phyloP scores from a whole-genome alignment of 768 basidiomycete species.

The Myochromella boudieri region DNA sequence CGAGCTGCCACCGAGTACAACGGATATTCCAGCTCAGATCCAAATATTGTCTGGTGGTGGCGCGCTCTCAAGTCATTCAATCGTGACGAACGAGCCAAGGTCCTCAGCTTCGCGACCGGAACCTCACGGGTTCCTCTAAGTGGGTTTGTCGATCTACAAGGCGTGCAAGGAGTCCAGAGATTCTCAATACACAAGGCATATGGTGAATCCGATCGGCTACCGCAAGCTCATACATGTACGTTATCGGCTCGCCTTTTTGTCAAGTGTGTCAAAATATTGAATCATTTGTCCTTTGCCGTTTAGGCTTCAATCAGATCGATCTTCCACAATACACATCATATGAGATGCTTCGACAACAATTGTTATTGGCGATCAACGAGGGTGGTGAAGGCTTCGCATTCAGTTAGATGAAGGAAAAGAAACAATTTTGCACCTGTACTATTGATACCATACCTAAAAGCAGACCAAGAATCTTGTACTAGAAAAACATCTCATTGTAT shows the following conservation, averaged over 20 bases:
- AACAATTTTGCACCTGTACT: slow-evolving; percentile 8
- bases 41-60: slow-evolving; percentile 99
- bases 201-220: slow-evolving; percentile 79
- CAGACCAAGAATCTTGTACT: slow-evolving; percentile 13
- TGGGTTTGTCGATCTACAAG: slow-evolving; percentile 94
- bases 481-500: slow-evolving; percentile 22
- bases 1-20: slow-evolving; percentile 89
- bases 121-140: slow-evolving; percentile 91
- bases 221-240: slow-evolving; percentile 89
- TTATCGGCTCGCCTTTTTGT: slow-evolving; percentile 10
- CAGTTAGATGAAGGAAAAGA: slow-evolving; percentile 29
- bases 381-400: slow-evolving; percentile 97
- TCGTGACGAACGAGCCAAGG: slow-evolving; percentile 94
- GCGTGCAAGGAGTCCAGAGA: slow-evolving; percentile 89
- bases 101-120: slow-evolving; percentile 95
- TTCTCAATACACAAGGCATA: slow-evolving; percentile 97
- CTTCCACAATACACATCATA: slow-evolving; percentile 94
- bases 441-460: slow-evolving; percentile 13
- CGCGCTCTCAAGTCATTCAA: slow-evolving; percentile 96
- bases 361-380: slow-evolving; percentile 92
- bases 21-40: slow-evolving; percentile 84
- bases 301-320: slow-evolving; percentile 94
- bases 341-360: slow-evolving; percentile 90
- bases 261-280: slow-evolving; percentile 16
- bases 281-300: neutral